Percentiles rank a stretch among this genome's conserved stretches.
Evolutionary conservation across 352 stramenopile species (phyloP).

Genomic region (Globisporangium uncinulatum): DNA sequence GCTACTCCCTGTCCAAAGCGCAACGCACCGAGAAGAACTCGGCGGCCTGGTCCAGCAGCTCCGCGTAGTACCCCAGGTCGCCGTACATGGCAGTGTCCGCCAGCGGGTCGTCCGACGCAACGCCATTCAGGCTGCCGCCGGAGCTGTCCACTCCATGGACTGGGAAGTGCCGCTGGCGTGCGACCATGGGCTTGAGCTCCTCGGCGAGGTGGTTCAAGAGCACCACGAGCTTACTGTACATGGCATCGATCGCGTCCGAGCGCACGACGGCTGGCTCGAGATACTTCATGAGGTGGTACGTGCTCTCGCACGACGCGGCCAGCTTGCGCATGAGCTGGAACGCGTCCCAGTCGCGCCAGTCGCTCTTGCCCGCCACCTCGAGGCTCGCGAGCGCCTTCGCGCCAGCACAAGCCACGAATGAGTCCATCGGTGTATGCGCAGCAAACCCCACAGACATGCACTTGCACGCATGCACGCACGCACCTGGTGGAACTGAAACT

Average conservation of each 20-base stretch:
- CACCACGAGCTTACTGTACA: slow-evolving; percentile 58
- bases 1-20: neutral
- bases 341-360: slow-evolving; percentile 45
- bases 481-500: slow-evolving; percentile 61
- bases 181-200: slow-evolving; percentile 43
- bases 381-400: slow-evolving; percentile 31
- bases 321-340: slow-evolving; percentile 56
- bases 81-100: slow-evolving; percentile 37
- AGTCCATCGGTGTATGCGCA: neutral
- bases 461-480: neutral
- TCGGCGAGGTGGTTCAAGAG: slow-evolving; percentile 53
- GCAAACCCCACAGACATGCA: neutral
- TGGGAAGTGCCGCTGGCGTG: slow-evolving; percentile 20
- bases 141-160: slow-evolving; percentile 12
- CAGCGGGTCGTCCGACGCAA: slow-evolving; percentile 9
- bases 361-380: slow-evolving; percentile 31
- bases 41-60: slow-evolving; percentile 63
- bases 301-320: slow-evolving; percentile 60
- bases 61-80: slow-evolving; percentile 69
- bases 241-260: slow-evolving; percentile 49
- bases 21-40: slow-evolving; percentile 71
- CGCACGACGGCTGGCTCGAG: slow-evolving; percentile 42
- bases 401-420: neutral
- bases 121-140: neutral
- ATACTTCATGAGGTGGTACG: slow-evolving; percentile 71